phyloP scores from a whole-genome alignment of 2,329 filamentous ascomycete genomes.

The Eutypa lata region DNA sequence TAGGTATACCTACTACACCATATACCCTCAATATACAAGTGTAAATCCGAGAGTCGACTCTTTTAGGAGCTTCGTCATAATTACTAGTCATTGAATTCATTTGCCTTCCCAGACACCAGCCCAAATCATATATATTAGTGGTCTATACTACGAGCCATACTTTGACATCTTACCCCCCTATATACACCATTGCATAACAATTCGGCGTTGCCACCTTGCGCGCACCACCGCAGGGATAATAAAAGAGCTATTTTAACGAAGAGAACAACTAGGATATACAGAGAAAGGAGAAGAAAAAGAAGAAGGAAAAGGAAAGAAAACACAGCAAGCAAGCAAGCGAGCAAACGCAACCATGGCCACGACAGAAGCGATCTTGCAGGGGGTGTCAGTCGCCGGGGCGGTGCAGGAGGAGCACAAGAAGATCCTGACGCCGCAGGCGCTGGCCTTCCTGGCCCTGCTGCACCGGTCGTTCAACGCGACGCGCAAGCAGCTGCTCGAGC shows the following conservation, averaged over 20 bases:
- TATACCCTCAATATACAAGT: too few relatives aligned
- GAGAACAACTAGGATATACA: constrained; percentile 1
- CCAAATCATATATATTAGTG: neutral
- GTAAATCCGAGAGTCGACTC: neutral
- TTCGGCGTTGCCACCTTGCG: constrained; percentile 11
- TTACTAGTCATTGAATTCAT: neutral
- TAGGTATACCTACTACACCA: too few relatives aligned
- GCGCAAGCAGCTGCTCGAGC: constrained; percentile 84
- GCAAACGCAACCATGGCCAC: constrained; percentile 55
- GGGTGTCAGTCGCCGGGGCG: constrained; percentile 79
- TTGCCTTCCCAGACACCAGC: neutral
- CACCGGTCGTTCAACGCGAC: constrained; percentile 92
- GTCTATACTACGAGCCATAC: neutral
- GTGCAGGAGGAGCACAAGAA: constrained; percentile 78
- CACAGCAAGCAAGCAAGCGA: constrained; percentile 3
- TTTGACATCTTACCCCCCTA: too few relatives aligned
- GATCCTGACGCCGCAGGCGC: constrained; percentile 87
- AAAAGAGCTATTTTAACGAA: neutral
- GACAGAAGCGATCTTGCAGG: constrained; percentile 76
- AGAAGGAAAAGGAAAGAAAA: constrained; percentile 2
- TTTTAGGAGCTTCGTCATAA: neutral
- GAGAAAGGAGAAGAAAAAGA: neutral
- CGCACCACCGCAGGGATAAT: constrained; percentile 5
- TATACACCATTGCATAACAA: neutral
- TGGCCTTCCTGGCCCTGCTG: constrained; percentile 88